phyloP scores from a whole-genome alignment of 768 basidiomycete genomes.

The Russula emetica region DNA sequence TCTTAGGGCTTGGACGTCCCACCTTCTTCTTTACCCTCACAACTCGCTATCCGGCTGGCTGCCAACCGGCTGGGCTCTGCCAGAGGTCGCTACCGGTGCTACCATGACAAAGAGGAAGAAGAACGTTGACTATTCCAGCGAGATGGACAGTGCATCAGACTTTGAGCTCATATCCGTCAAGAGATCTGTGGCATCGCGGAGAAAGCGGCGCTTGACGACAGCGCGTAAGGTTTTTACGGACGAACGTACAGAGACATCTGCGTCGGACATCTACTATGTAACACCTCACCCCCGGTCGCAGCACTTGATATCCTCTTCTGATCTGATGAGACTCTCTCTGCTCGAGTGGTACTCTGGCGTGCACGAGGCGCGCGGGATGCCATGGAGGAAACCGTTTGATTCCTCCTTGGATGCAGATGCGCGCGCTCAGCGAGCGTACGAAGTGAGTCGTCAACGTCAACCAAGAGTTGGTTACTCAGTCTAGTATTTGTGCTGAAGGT shows the following conservation, averaged over 20 bases:
- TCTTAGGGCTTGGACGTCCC: background rate
- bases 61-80: background rate
- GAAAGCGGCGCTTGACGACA: conserved; percentile 1
- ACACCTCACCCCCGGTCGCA: conserved; percentile 39
- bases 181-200: background rate
- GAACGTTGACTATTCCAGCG: background rate
- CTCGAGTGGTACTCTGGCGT: conserved; percentile 68
- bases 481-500: conserved; percentile 44
- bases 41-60: no score
- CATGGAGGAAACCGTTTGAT: conserved; percentile 80
- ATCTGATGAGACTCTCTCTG: conserved; percentile 47
- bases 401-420: conserved; percentile 49
- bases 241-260: background rate
- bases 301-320: conserved; percentile 46
- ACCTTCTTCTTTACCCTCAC: no score
- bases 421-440: conserved; percentile 84
- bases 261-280: conserved; percentile 12
- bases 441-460: conserved; percentile 49
- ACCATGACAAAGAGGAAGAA: conserved; percentile 16
- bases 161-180: conserved; percentile 8
- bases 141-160: conserved; percentile 18
- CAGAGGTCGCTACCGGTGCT: no score
- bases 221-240: background rate
- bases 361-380: conserved; percentile 73
- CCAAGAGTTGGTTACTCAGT: background rate